Percentiles rank a stretch among this genome's conserved stretches.
These are phyloP conservation scores for Rhynchospora tenuis DNA, from an alignment of 176 grass and related monocot species.

Conservation along the genomic window DNA sequence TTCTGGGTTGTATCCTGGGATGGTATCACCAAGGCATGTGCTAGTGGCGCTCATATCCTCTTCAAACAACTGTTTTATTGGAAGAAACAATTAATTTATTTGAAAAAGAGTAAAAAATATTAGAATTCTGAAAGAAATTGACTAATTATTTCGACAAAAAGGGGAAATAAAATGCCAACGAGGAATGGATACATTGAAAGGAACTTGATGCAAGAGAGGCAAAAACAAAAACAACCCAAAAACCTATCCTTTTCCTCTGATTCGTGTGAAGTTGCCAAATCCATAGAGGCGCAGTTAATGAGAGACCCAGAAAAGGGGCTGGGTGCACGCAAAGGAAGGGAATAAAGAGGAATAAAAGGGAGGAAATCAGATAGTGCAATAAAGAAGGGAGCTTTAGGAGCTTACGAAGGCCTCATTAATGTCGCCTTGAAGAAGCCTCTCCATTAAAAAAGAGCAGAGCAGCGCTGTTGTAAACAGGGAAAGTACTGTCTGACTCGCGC, in stretches of 20 bases:
- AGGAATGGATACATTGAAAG: conserved; percentile 1
- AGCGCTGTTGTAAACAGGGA: background rate
- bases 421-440: conserved; percentile 58
- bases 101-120: background rate
- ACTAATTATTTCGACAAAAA: background rate
- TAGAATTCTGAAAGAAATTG: background rate
- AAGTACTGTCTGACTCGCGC: conserved; percentile 16
- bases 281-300: conserved; percentile 20
- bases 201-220: conserved; percentile 12
- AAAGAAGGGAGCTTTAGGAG: background rate
- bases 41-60: conserved; percentile 31
- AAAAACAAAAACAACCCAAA: background rate
- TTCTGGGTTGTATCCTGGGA: conserved; percentile 21
- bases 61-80: conserved; percentile 74
- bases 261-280: conserved; percentile 47
- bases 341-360: conserved; percentile 12
- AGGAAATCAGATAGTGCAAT: conserved; percentile 17
- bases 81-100: background rate
- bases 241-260: conserved; percentile 5
- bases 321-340: conserved; percentile 1
- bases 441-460: conserved; percentile 31
- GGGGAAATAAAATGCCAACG: background rate
- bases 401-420: conserved; percentile 59
- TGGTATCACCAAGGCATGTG: conserved; percentile 15
- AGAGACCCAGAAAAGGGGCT: conserved; percentile 14